Evolutionary conservation across 257 asterid species (phyloP).

Genomic region (Pogostemon cablin): DNA sequence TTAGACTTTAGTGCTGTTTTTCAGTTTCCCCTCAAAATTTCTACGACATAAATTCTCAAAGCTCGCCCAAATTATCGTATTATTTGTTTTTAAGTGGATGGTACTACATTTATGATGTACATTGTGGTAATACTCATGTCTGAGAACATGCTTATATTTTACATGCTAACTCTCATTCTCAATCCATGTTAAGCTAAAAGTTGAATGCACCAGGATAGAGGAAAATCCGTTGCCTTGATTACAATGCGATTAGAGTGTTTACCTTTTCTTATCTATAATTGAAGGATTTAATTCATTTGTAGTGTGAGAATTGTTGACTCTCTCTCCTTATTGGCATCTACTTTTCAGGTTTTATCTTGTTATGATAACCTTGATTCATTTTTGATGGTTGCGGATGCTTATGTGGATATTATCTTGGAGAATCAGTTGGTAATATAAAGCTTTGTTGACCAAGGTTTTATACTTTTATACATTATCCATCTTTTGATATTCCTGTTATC

Average conservation of each 20-base stretch:
- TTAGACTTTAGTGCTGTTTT: constrained; percentile 18
- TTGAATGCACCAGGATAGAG: constrained; percentile 7
- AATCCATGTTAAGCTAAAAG: constrained; percentile 13
- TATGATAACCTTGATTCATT: constrained; percentile 54
- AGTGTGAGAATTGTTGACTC: constrained; percentile 25
- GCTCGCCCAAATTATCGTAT: background rate
- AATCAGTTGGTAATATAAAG: constrained; percentile 64
- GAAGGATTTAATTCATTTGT: constrained; percentile 14
- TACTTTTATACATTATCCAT: constrained; percentile 19
- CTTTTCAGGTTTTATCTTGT: constrained; percentile 71
- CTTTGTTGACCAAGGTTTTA: constrained; percentile 29
- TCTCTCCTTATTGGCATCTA: constrained; percentile 20
- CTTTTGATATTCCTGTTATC: constrained; percentile 26
- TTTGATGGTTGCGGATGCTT: constrained; percentile 70
- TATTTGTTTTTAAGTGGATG: background rate
- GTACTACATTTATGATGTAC: background rate
- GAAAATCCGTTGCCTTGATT: constrained; percentile 22
- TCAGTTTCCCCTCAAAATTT: constrained; percentile 1
- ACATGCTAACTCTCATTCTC: constrained; percentile 15
- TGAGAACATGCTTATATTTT: constrained; percentile 5
- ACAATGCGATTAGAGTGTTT: constrained; percentile 9
- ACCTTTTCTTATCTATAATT: constrained; percentile 15
- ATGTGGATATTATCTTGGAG: constrained; percentile 71
- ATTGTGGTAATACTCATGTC: background rate
- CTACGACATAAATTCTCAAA: background rate